Evolutionary conservation across 2,329 filamentous ascomycete genomes (phyloP).

Genomic region (Fusarium stilboides): DNA sequence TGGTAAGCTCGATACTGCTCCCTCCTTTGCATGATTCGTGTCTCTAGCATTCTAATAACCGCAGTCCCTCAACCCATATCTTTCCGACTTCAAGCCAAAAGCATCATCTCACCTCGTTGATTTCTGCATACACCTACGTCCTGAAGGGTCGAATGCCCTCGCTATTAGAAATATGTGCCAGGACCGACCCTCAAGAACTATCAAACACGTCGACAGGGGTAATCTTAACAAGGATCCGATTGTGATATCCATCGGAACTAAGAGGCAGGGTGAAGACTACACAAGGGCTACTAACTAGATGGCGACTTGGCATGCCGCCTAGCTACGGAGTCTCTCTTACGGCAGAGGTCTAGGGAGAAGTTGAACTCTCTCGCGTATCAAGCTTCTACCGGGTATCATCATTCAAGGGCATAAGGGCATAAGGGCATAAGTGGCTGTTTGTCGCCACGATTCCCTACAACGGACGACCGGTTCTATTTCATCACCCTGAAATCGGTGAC

Average conservation of each 20-base stretch:
- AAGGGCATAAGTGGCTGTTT: conserved; percentile 40
- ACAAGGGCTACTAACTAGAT: conserved; percentile 31
- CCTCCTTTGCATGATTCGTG: neutral
- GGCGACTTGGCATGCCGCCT: conserved; percentile 34
- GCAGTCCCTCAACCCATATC: neutral
- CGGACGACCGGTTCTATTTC: neutral
- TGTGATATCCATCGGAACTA: conserved; percentile 36
- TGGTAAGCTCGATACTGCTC: neutral
- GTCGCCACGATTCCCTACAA: conserved; percentile 9
- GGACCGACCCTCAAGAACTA: conserved; percentile 11
- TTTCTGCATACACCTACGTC: conserved; percentile 25
- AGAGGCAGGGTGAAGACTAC: conserved; percentile 21
- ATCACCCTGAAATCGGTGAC: conserved; percentile 1
- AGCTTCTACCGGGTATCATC: conserved; percentile 38
- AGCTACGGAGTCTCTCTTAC: conserved; percentile 29
- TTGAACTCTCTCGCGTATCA: conserved; percentile 1
- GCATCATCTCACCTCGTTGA: conserved; percentile 25
- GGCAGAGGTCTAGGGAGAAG: neutral
- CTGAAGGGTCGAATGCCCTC: neutral
- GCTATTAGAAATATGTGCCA: conserved; percentile 13
- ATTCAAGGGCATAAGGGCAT: too few species aligned
- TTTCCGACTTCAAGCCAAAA: conserved; percentile 1
- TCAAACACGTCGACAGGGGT: conserved; percentile 37
- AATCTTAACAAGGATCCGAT: conserved; percentile 33
- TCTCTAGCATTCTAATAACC: neutral